Conservation (phyloP, 352 stramenopile genomes). For the Peronospora farinosa region DNA sequence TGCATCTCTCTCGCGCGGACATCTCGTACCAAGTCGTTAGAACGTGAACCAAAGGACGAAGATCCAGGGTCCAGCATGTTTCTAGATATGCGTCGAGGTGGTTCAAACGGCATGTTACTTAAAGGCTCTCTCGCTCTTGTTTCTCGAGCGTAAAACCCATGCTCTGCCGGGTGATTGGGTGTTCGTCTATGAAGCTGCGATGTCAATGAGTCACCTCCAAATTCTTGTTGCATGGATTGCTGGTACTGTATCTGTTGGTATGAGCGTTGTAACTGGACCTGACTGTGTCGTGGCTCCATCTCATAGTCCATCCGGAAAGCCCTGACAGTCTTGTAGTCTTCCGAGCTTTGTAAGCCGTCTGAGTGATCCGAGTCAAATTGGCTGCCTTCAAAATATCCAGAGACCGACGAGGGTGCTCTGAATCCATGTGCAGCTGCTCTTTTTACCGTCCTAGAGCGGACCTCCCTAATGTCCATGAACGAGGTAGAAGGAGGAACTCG, state of each 20-base stretch:
- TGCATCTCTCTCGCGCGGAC: slow-evolving; percentile 2
- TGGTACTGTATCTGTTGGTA: slow-evolving; percentile 35
- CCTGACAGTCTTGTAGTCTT: slow-evolving; percentile 13
- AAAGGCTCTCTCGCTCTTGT: slow-evolving; percentile 8
- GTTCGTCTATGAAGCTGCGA: slow-evolving; percentile 25
- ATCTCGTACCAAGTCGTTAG: slow-evolving; percentile 10
- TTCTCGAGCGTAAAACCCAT: slow-evolving; percentile 19
- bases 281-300: slow-evolving; percentile 30
- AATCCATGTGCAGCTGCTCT: background rate
- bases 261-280: slow-evolving; percentile 35
- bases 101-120: slow-evolving; percentile 12
- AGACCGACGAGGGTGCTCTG: background rate
- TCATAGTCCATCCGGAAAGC: slow-evolving; percentile 25
- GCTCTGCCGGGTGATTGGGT: slow-evolving; percentile 8
- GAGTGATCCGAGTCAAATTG: slow-evolving; percentile 7
- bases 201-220: slow-evolving; percentile 10
- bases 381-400: slow-evolving; percentile 2
- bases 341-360: slow-evolving; percentile 7
- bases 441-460: slow-evolving; percentile 7
- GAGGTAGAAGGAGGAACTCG: background rate
- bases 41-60: slow-evolving; percentile 15
- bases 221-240: slow-evolving; percentile 18
- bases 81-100: slow-evolving; percentile 33
- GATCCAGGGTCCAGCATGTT: slow-evolving; percentile 20
- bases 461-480: slow-evolving; percentile 2